phyloP scores from a whole-genome alignment of 2,329 filamentous ascomycete species.

The Clarireedia monteithiana region DNA sequence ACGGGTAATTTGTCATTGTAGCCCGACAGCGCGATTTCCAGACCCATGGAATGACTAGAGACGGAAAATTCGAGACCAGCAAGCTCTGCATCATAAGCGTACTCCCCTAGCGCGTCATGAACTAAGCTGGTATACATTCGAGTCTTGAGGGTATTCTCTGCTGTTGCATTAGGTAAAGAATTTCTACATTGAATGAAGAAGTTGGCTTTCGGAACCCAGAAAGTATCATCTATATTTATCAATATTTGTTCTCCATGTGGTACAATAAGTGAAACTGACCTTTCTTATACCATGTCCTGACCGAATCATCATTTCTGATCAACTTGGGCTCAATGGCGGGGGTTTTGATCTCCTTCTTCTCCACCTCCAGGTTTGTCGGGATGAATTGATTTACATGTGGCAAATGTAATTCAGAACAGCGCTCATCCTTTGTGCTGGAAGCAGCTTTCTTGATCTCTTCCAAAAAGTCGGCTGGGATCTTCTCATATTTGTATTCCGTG shows the following conservation, averaged over 20 bases:
- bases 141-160: conserved; percentile 69
- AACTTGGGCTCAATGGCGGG: conserved; percentile 69
- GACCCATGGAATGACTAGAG: conserved; percentile 60
- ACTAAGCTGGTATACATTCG: conserved; percentile 80
- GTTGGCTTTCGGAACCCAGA: conserved; percentile 95
- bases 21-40: conserved; percentile 73
- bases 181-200: conserved; percentile 74
- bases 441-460: conserved; percentile 60
- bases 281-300: conserved; percentile 94
- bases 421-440: conserved; percentile 45
- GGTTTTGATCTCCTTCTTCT: conserved; percentile 81
- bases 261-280: background rate
- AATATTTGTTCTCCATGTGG: background rate
- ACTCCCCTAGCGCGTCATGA: conserved; percentile 81
- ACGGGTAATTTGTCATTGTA: conserved; percentile 97
- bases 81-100: conserved; percentile 91
- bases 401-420: conserved; percentile 68
- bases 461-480: conserved; percentile 70
- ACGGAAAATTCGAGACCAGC: conserved; percentile 81
- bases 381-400: conserved; percentile 96
- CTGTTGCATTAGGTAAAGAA: conserved; percentile 70
- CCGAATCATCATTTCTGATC: conserved; percentile 73
- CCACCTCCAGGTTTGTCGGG: conserved; percentile 84
- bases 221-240: conserved; percentile 62
- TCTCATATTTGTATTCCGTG: conserved; percentile 82